Evolutionary conservation across 139 green algal genomes (phyloP).

Genomic region (Picochlorum sp.): DNA sequence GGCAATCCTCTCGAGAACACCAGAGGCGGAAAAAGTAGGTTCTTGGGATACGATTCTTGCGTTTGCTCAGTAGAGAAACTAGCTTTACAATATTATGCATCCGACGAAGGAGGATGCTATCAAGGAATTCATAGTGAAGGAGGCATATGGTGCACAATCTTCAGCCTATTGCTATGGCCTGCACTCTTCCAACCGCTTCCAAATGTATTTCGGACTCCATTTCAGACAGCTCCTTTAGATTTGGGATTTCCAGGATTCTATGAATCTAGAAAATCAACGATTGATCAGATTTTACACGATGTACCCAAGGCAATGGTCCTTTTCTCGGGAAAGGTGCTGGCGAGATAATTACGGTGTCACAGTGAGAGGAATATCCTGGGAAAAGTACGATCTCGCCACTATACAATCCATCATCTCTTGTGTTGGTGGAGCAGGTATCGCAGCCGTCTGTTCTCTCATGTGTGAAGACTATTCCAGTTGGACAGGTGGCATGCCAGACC

Average conservation of each 20-base stretch:
- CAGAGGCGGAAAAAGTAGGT: slow-evolving; percentile 39
- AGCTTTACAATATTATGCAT: slow-evolving; percentile 60
- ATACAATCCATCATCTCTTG: slow-evolving; percentile 62
- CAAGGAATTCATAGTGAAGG: slow-evolving; percentile 60
- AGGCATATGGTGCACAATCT: slow-evolving; percentile 72
- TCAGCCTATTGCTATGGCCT: slow-evolving; percentile 69
- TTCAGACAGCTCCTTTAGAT: slow-evolving; percentile 76
- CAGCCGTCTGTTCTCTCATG: slow-evolving; percentile 62
- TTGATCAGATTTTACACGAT: slow-evolving; percentile 46
- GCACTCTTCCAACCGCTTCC: slow-evolving; percentile 53
- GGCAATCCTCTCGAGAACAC: slow-evolving; percentile 14
- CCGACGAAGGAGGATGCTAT: slow-evolving; percentile 55
- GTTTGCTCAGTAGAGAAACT: slow-evolving; percentile 26
- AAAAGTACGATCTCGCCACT: slow-evolving; percentile 43
- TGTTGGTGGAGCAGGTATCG: slow-evolving; percentile 55
- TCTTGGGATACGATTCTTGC: slow-evolving; percentile 23
- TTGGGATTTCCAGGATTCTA: slow-evolving; percentile 69
- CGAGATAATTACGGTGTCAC: slow-evolving; percentile 33
- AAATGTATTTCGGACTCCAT: slow-evolving; percentile 65
- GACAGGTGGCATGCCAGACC: slow-evolving; percentile 71
- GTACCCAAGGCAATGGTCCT: slow-evolving; percentile 18
- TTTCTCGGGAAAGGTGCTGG: slow-evolving; percentile 30
- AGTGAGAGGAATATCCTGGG: slow-evolving; percentile 65
- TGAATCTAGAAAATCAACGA: slow-evolving; percentile 23
- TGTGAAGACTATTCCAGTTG: slow-evolving; percentile 60